Conservation (phyloP, 768 basidiomycete species). For the Lactifluus rugatus region DNA sequence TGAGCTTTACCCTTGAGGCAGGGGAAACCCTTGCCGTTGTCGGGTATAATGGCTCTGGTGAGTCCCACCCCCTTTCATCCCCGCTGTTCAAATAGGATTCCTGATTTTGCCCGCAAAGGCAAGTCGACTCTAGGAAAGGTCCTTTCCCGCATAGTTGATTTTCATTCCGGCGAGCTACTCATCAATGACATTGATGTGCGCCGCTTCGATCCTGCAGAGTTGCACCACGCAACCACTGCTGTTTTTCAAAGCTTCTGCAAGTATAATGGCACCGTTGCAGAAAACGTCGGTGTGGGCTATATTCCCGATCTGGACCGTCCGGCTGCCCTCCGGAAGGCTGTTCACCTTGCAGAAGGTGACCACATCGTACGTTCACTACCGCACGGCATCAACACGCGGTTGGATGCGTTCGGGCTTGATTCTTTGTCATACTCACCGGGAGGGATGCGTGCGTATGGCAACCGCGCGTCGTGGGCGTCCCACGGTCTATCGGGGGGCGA, state of each 20-base stretch:
- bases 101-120: constrained; percentile 32
- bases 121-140: constrained; percentile 84
- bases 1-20: constrained; percentile 59
- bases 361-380: constrained; percentile 56
- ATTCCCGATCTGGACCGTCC: constrained; percentile 52
- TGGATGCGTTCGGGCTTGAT: constrained; percentile 57
- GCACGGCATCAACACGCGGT: constrained; percentile 59
- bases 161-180: constrained; percentile 54
- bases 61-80: constrained; percentile 16
- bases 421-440: constrained; percentile 28
- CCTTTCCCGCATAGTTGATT: constrained; percentile 69
- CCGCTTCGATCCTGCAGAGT: constrained; percentile 52
- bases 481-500: constrained; percentile 81
- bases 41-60: constrained; percentile 75
- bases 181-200: constrained; percentile 67
- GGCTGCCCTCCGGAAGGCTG: constrained; percentile 50
- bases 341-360: constrained; percentile 63
- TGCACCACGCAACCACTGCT: constrained; percentile 66
- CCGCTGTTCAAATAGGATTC: background rate
- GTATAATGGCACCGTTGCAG: constrained; percentile 64
- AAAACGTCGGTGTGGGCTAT: constrained; percentile 81
- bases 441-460: constrained; percentile 30
- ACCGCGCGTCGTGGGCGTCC: constrained; percentile 30
- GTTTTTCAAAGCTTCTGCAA: constrained; percentile 84
- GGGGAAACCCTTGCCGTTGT: constrained; percentile 83